phyloP scores from a whole-genome alignment of 2,329 filamentous ascomycete genomes.

The Gyromitra esculenta region DNA sequence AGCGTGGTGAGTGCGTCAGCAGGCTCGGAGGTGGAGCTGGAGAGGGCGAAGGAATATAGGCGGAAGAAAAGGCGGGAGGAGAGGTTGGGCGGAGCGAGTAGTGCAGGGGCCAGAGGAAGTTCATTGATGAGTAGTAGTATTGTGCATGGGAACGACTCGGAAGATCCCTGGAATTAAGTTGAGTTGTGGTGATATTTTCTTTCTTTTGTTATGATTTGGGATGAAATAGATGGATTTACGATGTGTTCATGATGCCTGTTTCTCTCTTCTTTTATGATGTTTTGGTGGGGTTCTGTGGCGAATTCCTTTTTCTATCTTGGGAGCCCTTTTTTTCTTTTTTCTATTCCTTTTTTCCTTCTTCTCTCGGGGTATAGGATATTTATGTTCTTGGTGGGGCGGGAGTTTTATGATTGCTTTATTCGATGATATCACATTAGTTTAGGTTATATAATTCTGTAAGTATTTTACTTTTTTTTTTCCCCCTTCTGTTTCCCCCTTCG shows the following conservation, averaged over 20 bases:
- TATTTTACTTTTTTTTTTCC: background rate
- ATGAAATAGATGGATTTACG: conserved; percentile 30
- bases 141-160: conserved; percentile 18
- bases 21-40: conserved; percentile 55
- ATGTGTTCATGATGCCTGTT: conserved; percentile 10
- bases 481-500: too few relatives aligned
- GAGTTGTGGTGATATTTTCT: conserved; percentile 9
- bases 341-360: background rate
- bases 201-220: conserved; percentile 16
- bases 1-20: conserved; percentile 53
- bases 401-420: conserved; percentile 25
- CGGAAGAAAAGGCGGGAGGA: conserved; percentile 54
- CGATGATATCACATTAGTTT: conserved; percentile 26
- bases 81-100: conserved; percentile 45
- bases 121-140: conserved; percentile 42
- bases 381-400: conserved; percentile 2
- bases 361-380: background rate
- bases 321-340: background rate
- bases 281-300: background rate
- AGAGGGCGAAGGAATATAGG: conserved; percentile 52
- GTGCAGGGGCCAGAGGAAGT: conserved; percentile 13
- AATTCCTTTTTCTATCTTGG: background rate
- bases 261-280: conserved; percentile 7
- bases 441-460: conserved; percentile 11
- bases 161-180: conserved; percentile 44